A percentile compares a stretch with the other conserved stretches of the same genome.
Conservation (phyloP, 2,329 filamentous ascomycete genomes). For the Podosphaera leucotricha region DNA sequence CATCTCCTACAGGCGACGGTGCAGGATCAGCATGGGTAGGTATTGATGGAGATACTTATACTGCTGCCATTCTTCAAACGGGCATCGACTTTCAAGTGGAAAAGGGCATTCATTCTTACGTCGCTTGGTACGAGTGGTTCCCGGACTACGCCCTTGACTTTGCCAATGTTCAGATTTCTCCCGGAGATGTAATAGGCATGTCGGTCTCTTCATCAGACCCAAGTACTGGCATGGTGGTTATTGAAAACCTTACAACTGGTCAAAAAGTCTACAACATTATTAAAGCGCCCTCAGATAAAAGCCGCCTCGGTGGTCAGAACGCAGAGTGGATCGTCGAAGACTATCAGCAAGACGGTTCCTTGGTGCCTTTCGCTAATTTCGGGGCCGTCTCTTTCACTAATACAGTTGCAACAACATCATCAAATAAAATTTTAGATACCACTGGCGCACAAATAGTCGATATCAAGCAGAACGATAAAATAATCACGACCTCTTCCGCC, state of each 20-base stretch:
- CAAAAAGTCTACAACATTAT: conserved; percentile 20
- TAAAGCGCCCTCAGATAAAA: conserved; percentile 13
- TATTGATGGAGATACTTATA: conserved; percentile 36
- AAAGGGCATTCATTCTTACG: conserved; percentile 18
- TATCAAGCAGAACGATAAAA: not conserved
- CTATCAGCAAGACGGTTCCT: conserved; percentile 18
- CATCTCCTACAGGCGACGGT: conserved; percentile 1
- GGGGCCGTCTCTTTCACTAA: conserved; percentile 7
- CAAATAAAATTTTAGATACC: not conserved
- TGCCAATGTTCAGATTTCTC: conserved; percentile 18
- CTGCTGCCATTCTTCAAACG: conserved; percentile 27
- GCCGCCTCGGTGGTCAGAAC: conserved; percentile 21
- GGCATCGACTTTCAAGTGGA: conserved; percentile 29
- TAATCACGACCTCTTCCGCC: not conserved
- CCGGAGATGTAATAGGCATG: conserved; percentile 21
- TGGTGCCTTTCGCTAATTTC: conserved; percentile 24
- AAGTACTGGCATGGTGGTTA: conserved; percentile 19
- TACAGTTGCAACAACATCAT: not conserved
- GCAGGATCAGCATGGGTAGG: conserved; percentile 30
- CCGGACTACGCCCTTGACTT: conserved; percentile 30
- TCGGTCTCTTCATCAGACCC: conserved; percentile 18
- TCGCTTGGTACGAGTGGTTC: conserved; percentile 37
- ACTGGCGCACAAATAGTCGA: not conserved
- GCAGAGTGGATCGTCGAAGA: conserved; percentile 29
- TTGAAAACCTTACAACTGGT: conserved; percentile 23